Conservation (phyloP, 2,329 filamentous ascomycete genomes). For the Pyricularia sp. region DNA sequence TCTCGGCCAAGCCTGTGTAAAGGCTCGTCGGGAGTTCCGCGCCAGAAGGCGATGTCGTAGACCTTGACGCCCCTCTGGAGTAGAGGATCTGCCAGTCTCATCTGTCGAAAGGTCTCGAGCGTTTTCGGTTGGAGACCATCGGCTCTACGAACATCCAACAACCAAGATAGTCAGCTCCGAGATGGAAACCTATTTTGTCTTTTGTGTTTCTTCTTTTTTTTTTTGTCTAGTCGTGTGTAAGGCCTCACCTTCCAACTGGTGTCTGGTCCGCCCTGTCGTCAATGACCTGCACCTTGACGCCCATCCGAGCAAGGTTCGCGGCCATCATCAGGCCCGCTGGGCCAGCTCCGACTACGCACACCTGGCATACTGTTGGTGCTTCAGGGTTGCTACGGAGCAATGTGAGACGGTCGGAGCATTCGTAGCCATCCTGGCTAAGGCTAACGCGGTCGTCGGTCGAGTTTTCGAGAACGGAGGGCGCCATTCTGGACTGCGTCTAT, state of each 20-base stretch:
- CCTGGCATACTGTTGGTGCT: slow-evolving; percentile 24
- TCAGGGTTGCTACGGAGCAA: slow-evolving; percentile 35
- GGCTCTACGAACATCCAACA: slow-evolving; percentile 29
- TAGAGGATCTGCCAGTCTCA: slow-evolving; percentile 57
- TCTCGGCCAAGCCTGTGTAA: slow-evolving; percentile 18
- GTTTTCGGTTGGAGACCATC: slow-evolving; percentile 68
- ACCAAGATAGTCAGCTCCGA: background rate
- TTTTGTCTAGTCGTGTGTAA: background rate
- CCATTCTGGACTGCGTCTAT: slow-evolving; percentile 13
- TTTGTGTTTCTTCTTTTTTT: background rate
- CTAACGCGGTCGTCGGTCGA: slow-evolving; percentile 18
- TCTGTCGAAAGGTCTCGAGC: slow-evolving; percentile 63
- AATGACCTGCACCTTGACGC: slow-evolving; percentile 41
- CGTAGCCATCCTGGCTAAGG: slow-evolving; percentile 17
- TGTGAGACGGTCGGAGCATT: slow-evolving; percentile 30
- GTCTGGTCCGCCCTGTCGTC: slow-evolving; percentile 47
- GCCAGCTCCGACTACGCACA: slow-evolving; percentile 39
- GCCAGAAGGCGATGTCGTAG: slow-evolving; percentile 66
- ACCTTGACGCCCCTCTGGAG: slow-evolving; percentile 55
- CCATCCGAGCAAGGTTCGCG: slow-evolving; percentile 42
- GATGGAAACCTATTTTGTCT: background rate
- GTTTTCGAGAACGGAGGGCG: slow-evolving; percentile 23
- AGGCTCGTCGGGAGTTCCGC: slow-evolving; percentile 43
- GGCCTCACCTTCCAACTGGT: slow-evolving; percentile 21
- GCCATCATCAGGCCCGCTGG: slow-evolving; percentile 44